phyloP scores from a whole-genome alignment of 176 grass and related monocot species.

The Oryza glumipatula region DNA sequence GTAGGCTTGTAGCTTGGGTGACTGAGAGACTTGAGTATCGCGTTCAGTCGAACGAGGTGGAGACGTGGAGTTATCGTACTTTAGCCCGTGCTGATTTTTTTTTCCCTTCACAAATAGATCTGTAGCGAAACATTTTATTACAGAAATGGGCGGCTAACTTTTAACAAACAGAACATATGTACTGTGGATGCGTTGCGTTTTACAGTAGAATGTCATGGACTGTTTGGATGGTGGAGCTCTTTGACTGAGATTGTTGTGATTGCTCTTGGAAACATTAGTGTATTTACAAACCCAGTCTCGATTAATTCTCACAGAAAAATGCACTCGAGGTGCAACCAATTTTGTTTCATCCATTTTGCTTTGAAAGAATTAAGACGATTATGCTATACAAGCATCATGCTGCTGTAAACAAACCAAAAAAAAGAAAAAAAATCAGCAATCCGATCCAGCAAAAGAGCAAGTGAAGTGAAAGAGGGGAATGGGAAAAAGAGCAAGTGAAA shows the following conservation, averaged over 20 bases:
- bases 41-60: background rate
- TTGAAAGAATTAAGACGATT: background rate
- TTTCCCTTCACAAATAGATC: too few species aligned
- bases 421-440: background rate
- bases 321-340: background rate
- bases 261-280: too few species aligned
- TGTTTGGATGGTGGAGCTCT: too few species aligned
- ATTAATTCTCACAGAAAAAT: background rate
- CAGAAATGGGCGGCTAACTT: too few species aligned
- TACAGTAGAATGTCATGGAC: too few species aligned
- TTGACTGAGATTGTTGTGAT: too few species aligned
- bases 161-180: background rate
- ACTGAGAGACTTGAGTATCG: background rate
- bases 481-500: too few species aligned
- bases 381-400: background rate
- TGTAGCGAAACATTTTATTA: too few species aligned
- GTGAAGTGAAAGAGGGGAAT: too few species aligned
- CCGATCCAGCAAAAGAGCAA: background rate
- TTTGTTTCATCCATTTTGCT: background rate
- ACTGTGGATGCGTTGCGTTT: background rate
- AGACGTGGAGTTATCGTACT: background rate
- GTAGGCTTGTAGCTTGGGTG: background rate
- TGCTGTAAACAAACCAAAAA: background rate
- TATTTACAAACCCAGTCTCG: too few species aligned
- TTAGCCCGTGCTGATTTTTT: too few species aligned